phyloP scores from a whole-genome alignment of 169 alveolate species.

The Plasmodium vivax region DNA sequence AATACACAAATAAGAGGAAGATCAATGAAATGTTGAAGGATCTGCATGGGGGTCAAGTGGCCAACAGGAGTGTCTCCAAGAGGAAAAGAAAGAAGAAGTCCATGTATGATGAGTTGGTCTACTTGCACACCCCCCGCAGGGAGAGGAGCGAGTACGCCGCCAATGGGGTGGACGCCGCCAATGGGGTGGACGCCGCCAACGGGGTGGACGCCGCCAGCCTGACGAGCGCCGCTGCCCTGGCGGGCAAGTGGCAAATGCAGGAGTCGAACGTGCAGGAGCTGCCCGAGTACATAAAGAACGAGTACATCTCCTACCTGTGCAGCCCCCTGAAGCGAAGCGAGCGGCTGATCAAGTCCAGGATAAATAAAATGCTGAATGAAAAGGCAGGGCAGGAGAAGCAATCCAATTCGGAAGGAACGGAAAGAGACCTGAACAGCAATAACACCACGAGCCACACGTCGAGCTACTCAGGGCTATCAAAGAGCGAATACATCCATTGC shows the following conservation, averaged over 20 bases:
- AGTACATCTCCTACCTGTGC: slow-evolving; percentile 49
- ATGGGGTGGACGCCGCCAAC: neutral
- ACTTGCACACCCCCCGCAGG: slow-evolving; percentile 29
- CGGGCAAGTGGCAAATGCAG: slow-evolving; percentile 52
- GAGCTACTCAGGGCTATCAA: neutral
- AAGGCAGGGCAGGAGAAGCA: neutral
- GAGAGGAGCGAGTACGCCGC: neutral
- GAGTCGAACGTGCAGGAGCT: slow-evolving; percentile 51
- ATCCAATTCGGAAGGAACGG: neutral
- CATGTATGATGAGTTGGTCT: slow-evolving; percentile 19
- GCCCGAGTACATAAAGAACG: slow-evolving; percentile 52
- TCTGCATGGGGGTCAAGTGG: neutral
- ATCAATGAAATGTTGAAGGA: neutral
- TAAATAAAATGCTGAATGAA: slow-evolving; percentile 57
- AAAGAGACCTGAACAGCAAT: neutral
- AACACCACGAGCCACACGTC: neutral
- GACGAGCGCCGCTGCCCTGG: neutral
- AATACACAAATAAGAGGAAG: slow-evolving; percentile 4
- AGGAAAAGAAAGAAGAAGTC: slow-evolving; percentile 24
- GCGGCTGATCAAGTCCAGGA: slow-evolving; percentile 38
- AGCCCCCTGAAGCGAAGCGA: slow-evolving; percentile 68
- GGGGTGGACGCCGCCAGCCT: neutral
- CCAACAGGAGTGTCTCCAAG: neutral
- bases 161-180: too few relatives aligned
- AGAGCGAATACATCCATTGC: neutral